Evolutionary conservation across 2,329 filamentous ascomycete species (phyloP), one percentile per base, ranked within the genome.

Genomic region (Pseudogymnoascus sp.): DNA sequence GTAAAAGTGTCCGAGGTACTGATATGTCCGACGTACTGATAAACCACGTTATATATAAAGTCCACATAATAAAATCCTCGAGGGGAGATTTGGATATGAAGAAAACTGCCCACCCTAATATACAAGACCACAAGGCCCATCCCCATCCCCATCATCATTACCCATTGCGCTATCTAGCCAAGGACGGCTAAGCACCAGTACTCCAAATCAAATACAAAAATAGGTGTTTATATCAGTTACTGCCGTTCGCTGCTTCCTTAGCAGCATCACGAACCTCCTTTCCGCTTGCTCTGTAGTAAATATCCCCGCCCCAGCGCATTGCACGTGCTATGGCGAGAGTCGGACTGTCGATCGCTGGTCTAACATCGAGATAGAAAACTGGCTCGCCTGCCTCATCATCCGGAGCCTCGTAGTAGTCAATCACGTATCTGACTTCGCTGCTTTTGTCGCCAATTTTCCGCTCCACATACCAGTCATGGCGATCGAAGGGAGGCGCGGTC

Each of bases 381-480:
- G 94, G 93, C 73, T 97, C 91, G 33, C 92, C 94, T 2, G 88
- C 85, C 33, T 72, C 70, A 71, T 95, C 91, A 1, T 89, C 88
- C 23, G 87, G 86, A 5, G 87, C 93, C 35, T 89, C 88, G 75
- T 97, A 97, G 76, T 96, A 97, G 75, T 99, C 94, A 73, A 99
- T 99, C 62, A 99, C 86, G 74, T 99, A 99, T 70, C 94, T 85
- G 52, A 97, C 80, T 78, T 97, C 88, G 73, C 87, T 88, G 69
- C 79, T 81, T 63, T 86, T 74, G 28, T 90, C 90, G 61, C 86
- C 80, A 58, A 83, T 76, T 35, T 88, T 82, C 66, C 94, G 83
- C 67, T 90, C 83, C 42, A 99, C 90, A 72, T 88, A 97, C 94
- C 94, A 99, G 74, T 99, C 94, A 74, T 99, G 94, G 65, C 94